phyloP scores from a whole-genome alignment of 2,329 filamentous ascomycete genomes.

The Amphichorda felina region DNA sequence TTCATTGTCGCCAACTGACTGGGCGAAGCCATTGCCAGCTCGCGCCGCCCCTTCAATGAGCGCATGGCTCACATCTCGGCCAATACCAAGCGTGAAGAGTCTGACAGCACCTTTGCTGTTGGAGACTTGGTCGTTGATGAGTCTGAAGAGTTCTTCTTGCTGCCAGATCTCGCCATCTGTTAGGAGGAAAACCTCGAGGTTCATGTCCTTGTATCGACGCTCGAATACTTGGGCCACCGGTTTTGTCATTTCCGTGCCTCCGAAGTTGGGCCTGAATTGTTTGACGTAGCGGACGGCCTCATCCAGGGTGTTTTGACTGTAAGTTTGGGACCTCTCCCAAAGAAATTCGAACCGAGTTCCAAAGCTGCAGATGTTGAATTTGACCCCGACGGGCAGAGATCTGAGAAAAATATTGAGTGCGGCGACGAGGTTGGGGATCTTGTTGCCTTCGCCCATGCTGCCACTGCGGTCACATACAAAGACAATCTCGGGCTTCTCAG shows the following conservation, averaged over 20 bases:
- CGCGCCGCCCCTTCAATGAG: constrained; percentile 42
- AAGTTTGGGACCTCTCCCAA: constrained; percentile 33
- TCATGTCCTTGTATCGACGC: constrained; percentile 28
- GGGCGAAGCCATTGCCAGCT: constrained; percentile 45
- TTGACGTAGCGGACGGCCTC: constrained; percentile 29
- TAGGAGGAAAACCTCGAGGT: constrained; percentile 41
- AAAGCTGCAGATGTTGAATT: constrained; percentile 63
- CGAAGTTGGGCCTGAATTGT: constrained; percentile 31
- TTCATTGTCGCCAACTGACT: constrained; percentile 50
- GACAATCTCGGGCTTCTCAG: constrained; percentile 48
- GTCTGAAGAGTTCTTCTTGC: constrained; percentile 27
- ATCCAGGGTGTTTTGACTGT: constrained; percentile 29
- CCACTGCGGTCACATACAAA: constrained; percentile 64
- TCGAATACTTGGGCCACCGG: constrained; percentile 32
- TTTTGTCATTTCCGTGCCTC: constrained; percentile 39
- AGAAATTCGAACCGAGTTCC: constrained; percentile 34
- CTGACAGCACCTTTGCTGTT: constrained; percentile 30
- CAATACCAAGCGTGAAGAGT: constrained; percentile 44
- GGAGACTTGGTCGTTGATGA: constrained; percentile 28
- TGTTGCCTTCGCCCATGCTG: constrained; percentile 39
- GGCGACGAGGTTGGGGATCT: constrained; percentile 39
- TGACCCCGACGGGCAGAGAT: constrained; percentile 48
- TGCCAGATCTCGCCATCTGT: constrained; percentile 46
- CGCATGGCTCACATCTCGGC: constrained; percentile 33
- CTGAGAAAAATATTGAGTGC: constrained; percentile 54